Evolutionary conservation across 768 basidiomycete genomes (phyloP), one percentile per base, ranked within the genome.

Genomic region (Scleroderma bovista): DNA sequence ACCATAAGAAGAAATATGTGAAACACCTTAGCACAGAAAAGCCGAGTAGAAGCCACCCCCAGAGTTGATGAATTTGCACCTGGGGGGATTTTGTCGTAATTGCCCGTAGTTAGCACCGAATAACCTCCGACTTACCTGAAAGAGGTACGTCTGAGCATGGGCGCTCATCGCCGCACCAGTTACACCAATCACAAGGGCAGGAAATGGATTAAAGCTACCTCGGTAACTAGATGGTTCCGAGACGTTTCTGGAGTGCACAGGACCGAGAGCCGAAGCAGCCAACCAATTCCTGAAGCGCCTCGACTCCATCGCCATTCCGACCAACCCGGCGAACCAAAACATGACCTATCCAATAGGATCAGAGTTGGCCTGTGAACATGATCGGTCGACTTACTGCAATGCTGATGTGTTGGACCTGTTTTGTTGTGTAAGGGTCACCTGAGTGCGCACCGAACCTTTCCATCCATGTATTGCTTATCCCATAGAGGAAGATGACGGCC

Each of bases 1-100:
- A 75, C 88, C 88, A 97, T 36, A 95, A 75, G 80, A 97, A 93
- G 71, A 93, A 90, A 65, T 97, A 98, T 2, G 94, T 97, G 34
- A 93, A 59, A 62, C 86, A 89, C 46, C 95, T 80, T 52, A 94
- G 70, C 8, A 88, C 73, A 6, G 88, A 79, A 63, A 87, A 93
- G 4, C 72, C 86, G 48, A 85, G 75, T 13, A 98, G 81, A 20
- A 94, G 74, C 68, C 81, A 83, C 42, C 95, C 95, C 95, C 95
- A 98, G 3, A 97, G 74, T 29, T 76, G 66, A 66, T 98, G 95
- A 46, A 97, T 87, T 63, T 93, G 83, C 36, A 96, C 92, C 79
- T 88, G 53, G 33, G 23, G 13, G 46, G 34, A 19, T 40, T 9
- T 24, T 20, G 6, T 19, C 8, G 15, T 57, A 17, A 24, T 34